Percentiles rank a stretch among this genome's conserved stretches.
phyloP scores from a whole-genome alignment of 1,139 yeast genomes.

The Debaryomyces udenii region DNA sequence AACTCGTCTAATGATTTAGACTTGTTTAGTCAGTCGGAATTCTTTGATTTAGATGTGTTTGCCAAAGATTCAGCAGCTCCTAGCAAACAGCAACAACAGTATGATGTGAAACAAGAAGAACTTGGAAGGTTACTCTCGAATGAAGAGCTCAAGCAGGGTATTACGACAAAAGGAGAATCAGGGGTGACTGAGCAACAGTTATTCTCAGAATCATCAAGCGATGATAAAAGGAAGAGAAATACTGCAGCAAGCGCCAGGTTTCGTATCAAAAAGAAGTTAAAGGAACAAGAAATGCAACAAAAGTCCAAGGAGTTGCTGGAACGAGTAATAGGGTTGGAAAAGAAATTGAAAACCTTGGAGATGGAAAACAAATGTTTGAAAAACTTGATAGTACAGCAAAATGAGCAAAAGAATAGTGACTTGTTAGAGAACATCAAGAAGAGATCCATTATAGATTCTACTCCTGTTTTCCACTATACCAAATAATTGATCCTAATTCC shows the following conservation, averaged over 20 bases:
- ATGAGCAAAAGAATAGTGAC: slow-evolving; percentile 45
- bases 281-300: slow-evolving; percentile 61
- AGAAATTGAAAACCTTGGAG: slow-evolving; percentile 55
- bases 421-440: slow-evolving; percentile 46
- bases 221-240: slow-evolving; percentile 57
- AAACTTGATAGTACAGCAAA: slow-evolving; percentile 51
- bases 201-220: slow-evolving; percentile 18
- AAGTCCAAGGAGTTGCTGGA: slow-evolving; percentile 48
- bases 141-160: slow-evolving; percentile 1
- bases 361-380: slow-evolving; percentile 79
- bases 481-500: slow-evolving; percentile 10
- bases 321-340: slow-evolving; percentile 41
- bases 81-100: slow-evolving; percentile 15
- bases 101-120: slow-evolving; percentile 3
- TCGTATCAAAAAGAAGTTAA: slow-evolving; percentile 61
- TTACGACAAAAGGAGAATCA: neutral
- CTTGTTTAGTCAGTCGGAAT: slow-evolving; percentile 48
- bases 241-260: slow-evolving; percentile 68
- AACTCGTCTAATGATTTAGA: slow-evolving; percentile 39
- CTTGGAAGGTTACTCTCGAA: neutral
- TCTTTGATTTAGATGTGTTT: slow-evolving; percentile 51
- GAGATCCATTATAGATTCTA: slow-evolving; percentile 39
- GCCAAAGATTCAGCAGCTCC: slow-evolving; percentile 28
- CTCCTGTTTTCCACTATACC: slow-evolving; percentile 36
- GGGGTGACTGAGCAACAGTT: neutral